phyloP scores from a whole-genome alignment of 2,329 filamentous ascomycete species.

The Exserohilum turcica region DNA sequence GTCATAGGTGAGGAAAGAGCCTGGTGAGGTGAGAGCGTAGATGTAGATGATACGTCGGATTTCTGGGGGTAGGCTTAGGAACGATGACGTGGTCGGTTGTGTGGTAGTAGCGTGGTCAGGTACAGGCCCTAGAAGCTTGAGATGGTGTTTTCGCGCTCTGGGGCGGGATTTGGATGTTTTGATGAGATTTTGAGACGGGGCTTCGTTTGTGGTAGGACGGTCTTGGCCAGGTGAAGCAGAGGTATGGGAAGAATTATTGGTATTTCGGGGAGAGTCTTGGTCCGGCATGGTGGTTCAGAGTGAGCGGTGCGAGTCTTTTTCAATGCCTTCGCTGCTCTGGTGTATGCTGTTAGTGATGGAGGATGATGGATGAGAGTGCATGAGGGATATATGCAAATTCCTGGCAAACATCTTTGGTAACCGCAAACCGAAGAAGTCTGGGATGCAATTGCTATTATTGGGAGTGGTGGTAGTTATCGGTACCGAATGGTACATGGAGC shows the following conservation, averaged over 20 bases:
- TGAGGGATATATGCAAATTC: not conserved
- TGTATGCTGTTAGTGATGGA: not conserved
- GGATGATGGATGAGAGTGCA: not conserved
- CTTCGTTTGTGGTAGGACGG: not conserved
- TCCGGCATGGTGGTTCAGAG: not conserved
- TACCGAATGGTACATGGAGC: not conserved
- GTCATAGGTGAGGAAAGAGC: slow-evolving; percentile 7
- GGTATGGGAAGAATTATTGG: too few species aligned
- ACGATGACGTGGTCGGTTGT: slow-evolving; percentile 1
- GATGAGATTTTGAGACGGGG: not conserved
- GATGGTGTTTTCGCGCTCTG: slow-evolving; percentile 5
- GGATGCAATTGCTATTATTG: not conserved
- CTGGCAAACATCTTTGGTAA: not conserved
- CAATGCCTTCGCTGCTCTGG: not conserved
- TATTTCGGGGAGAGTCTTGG: not conserved
- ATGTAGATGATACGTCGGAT: slow-evolving; percentile 18
- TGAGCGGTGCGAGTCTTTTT: not conserved
- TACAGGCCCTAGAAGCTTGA: not conserved
- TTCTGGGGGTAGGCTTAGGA: slow-evolving; percentile 21
- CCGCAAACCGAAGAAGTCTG: not conserved
- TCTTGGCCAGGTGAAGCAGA: not conserved
- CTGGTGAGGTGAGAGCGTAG: slow-evolving; percentile 13
- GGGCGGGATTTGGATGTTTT: not conserved
- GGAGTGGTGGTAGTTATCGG: not conserved
- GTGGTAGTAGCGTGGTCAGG: not conserved